Base-by-base conservation (phyloP, 345 rosid species). In the Eutrema heterophyllum region DNA sequence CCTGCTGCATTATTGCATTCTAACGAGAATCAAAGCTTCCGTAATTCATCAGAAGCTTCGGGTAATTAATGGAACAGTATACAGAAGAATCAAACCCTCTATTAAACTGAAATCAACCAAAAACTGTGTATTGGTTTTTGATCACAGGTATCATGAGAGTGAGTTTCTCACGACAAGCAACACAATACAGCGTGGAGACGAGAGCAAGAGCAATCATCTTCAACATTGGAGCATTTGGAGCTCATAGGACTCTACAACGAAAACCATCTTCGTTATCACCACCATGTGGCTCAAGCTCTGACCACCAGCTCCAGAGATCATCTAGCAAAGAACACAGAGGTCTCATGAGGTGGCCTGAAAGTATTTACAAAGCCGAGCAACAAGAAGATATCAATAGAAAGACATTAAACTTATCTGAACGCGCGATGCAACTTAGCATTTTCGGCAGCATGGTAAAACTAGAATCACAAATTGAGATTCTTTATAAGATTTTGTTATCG, bases 271-370 rank as follows among this genome's bases (percentile, higher is more conserved):
- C 86, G 9, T 65, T 89, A 14, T 29, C 60, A 32, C 32, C 83
- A 24, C 76, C 80, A 27, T 81, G 53, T 56, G 64, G 81, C 21
- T 73, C 68, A 63, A 61, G 86, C 27, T 72, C 67, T 58, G 93
- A 87, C 63, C 89, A 87, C 72, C 88, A 82, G 50, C 68, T 80
- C 24, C 87, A 81, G 69, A 83, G 85, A 81, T 35, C 85, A 46
- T 74, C 58, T 58, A 83, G 82, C 58, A 85, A 81, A 73, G 96
- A 75, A 64, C 80, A 70, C 64, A 59, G 60, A 52, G 83, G 80
- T 52, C 86, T 92, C 49, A 83, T 92, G 88, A 89, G 90, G 56
- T 92, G 92, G 92, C 96, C 96, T 6, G 90, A 89, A 63, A 75
- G 46, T 43, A 59, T 85, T 43, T 76, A 51, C 86, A 51, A n/a